Evolutionary conservation across 2,329 filamentous ascomycete species (phyloP).

Genomic region (Sporothrix pseudoabietina): DNA sequence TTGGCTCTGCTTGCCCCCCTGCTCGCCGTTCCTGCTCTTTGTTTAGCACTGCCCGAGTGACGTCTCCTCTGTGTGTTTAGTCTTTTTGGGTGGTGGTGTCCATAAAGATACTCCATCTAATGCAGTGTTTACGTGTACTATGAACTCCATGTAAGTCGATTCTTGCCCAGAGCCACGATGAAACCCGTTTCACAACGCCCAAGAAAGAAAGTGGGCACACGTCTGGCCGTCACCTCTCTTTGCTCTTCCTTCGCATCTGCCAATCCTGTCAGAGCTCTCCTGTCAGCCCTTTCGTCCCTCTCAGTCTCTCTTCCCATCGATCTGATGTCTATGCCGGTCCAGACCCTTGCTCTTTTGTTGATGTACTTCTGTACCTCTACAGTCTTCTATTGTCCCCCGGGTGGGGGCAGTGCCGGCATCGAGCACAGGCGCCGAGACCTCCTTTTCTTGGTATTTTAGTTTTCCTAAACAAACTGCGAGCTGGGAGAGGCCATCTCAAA

Average conservation of each 20-base stretch:
- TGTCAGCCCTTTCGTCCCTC: neutral
- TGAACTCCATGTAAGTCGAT: neutral
- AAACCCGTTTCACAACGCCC: constrained; percentile 28
- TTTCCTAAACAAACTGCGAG: constrained; percentile 1
- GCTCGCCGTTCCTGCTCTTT: neutral
- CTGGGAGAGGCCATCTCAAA: constrained; percentile 1
- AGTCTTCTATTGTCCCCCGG: neutral
- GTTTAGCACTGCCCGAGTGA: neutral
- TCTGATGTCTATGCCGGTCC: constrained; percentile 11
- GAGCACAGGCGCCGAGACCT: neutral
- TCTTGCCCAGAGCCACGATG: constrained; percentile 16
- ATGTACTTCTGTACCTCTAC: neutral
- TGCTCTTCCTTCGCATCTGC: neutral
- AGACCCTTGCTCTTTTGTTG: neutral
- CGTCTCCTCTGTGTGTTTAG: neutral
- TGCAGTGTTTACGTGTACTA: neutral
- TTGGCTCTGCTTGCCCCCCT: neutral
- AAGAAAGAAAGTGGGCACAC: constrained; percentile 12
- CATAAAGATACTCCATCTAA: neutral
- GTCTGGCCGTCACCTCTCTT: neutral
- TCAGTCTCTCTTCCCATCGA: neutral
- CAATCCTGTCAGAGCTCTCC: neutral
- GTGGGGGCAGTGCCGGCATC: constrained; percentile 28
- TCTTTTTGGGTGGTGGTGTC: neutral
- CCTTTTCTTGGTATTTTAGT: neutral